Percentiles rank a stretch among this genome's conserved stretches.
Conservation (phyloP, 495 filamentous ascomycete species). For the Xylaria longipes region DNA sequence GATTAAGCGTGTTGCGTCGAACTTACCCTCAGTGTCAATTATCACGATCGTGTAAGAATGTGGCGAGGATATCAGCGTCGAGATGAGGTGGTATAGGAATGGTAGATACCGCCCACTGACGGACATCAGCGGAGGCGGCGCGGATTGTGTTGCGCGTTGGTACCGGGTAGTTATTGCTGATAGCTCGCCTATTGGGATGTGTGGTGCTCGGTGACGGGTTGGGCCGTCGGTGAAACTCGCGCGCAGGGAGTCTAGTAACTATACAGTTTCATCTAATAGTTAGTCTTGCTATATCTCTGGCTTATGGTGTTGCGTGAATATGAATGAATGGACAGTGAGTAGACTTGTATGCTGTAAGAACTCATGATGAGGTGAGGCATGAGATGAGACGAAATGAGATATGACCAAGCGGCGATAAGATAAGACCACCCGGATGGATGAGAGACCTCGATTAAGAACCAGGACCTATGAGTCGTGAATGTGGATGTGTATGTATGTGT, state of each 20-base stretch:
- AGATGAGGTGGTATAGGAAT: conserved; percentile 69
- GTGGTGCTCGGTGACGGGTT: conserved; percentile 26
- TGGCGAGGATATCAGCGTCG: conserved; percentile 61
- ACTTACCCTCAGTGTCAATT: conserved; percentile 72
- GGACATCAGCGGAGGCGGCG: conserved; percentile 42
- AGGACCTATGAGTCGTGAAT: not conserved
- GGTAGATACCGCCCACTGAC: conserved; percentile 64
- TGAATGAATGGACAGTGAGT: not conserved
- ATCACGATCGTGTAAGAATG: conserved; percentile 67
- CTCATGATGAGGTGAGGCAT: not conserved
- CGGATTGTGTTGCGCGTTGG: conserved; percentile 44
- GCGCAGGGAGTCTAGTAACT: conserved; percentile 57
- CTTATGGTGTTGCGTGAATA: not conserved
- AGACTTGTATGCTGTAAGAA: not conserved
- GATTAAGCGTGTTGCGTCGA: conserved; percentile 65
- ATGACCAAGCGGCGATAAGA: conserved; percentile 34
- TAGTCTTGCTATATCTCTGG: not conserved
- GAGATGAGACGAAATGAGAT: conserved; percentile 11
- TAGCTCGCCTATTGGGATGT: conserved; percentile 51
- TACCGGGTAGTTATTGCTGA: conserved; percentile 48
- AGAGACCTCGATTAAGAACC: conserved; percentile 4
- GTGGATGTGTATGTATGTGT: not conserved
- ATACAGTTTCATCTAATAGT: not conserved
- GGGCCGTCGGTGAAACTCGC: conserved; percentile 41
- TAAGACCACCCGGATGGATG: conserved; percentile 28